These are phyloP conservation scores for Trichomonascaceae sp. DNA, from an alignment of 1,139 yeast genomes.

Conservation along the genomic window DNA sequence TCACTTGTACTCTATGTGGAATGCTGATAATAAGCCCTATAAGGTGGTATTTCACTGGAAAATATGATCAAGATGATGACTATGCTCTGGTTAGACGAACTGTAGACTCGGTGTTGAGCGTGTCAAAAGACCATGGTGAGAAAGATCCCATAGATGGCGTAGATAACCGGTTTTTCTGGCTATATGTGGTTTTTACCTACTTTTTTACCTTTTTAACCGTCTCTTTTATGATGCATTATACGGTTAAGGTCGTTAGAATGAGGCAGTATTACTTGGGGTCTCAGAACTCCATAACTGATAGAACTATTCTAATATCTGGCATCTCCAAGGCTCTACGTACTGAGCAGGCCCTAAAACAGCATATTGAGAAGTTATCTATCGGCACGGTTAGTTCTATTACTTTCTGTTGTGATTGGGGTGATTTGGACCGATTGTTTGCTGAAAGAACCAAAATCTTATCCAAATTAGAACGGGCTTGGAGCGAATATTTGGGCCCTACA, in stretches of 20 bases:
- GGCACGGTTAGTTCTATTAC: slow-evolving; percentile 74
- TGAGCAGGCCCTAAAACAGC: slow-evolving; percentile 59
- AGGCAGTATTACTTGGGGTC: slow-evolving; percentile 81
- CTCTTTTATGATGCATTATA: slow-evolving; percentile 57
- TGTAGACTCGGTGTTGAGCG: not conserved
- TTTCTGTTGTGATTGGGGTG: slow-evolving; percentile 81
- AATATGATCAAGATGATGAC: slow-evolving; percentile 43
- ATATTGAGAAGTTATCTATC: slow-evolving; percentile 69
- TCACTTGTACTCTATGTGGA: slow-evolving; percentile 56
- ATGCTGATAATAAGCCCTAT: slow-evolving; percentile 66
- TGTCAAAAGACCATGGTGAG: slow-evolving; percentile 19
- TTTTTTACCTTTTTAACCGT: slow-evolving; percentile 68
- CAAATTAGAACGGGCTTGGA: slow-evolving; percentile 69
- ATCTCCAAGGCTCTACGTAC: slow-evolving; percentile 79
- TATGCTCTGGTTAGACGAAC: not conserved
- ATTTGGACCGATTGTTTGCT: slow-evolving; percentile 57
- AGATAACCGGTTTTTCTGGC: slow-evolving; percentile 47
- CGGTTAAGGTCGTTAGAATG: slow-evolving; percentile 63
- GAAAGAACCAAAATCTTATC: slow-evolving; percentile 49
- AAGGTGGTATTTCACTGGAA: slow-evolving; percentile 63
- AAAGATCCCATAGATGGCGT: slow-evolving; percentile 26
- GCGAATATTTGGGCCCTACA: slow-evolving; percentile 53
- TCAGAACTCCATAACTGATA: slow-evolving; percentile 86
- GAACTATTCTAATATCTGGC: slow-evolving; percentile 84
- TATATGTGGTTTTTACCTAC: slow-evolving; percentile 83